Evolutionary conservation across 352 stramenopile genomes (phyloP).

Genomic region (Phytopythium montanum): DNA sequence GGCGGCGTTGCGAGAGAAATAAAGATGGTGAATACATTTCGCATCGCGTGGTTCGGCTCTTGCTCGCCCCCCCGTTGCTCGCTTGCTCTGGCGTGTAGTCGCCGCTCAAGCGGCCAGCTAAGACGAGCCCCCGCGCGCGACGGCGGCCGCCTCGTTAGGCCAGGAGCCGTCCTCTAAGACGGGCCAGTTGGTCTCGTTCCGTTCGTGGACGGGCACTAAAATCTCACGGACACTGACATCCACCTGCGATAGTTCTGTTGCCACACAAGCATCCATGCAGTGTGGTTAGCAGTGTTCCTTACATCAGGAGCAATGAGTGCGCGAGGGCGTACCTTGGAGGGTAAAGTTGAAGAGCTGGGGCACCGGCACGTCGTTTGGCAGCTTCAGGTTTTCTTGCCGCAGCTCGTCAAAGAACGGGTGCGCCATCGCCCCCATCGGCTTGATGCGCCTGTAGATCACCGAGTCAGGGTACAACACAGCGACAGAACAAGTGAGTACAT

Average conservation of each 20-base stretch:
- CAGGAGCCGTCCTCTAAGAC: conserved; percentile 66
- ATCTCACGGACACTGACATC: conserved; percentile 67
- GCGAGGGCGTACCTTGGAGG: conserved; percentile 51
- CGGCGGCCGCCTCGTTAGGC: conserved; percentile 34
- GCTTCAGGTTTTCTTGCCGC: conserved; percentile 64
- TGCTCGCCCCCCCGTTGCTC: conserved; percentile 18
- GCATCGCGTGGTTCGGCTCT: conserved; percentile 22
- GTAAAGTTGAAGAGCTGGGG: conserved; percentile 95
- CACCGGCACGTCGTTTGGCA: conserved; percentile 85
- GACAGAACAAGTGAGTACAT: not conserved
- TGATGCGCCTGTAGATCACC: conserved; percentile 36
- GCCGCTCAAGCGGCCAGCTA: conserved; percentile 9
- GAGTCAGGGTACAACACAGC: no score
- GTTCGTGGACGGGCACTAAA: conserved; percentile 68
- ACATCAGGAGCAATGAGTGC: no score
- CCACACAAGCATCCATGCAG: not conserved
- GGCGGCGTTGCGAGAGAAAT: conserved; percentile 9
- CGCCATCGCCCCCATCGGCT: conserved; percentile 82
- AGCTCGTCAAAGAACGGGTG: conserved; percentile 99
- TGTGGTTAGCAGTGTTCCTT: not conserved
- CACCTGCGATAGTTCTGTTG: conserved; percentile 71
- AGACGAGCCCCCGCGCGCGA: conserved; percentile 18
- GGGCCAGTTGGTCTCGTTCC: conserved; percentile 75
- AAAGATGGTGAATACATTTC: conserved; percentile 62
- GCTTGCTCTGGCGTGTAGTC: not conserved